Base-by-base conservation (phyloP, 352 stramenopile species). In the Phytophthora pluvialis region DNA sequence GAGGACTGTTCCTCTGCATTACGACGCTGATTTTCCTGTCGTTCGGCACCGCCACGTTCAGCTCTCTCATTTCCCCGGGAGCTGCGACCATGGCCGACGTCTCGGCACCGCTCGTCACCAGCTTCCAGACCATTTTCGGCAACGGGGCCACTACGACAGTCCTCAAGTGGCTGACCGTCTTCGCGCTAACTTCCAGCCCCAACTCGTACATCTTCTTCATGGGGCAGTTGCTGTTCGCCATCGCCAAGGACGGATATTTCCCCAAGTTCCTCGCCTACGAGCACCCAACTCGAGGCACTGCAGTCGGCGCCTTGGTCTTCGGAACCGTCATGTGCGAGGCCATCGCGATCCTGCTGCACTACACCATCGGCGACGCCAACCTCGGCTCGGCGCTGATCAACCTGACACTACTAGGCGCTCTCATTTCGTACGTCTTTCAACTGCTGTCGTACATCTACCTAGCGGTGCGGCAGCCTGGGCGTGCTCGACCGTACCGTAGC, bases 171-270 rank as follows among this genome's bases (percentile, higher is more conserved):
- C 58, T 92, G 8, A 64, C 81, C 2, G 72, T 89, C 56, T 73
- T 90, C 44, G 81, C 74, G 6, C 58, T 92, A 7, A 85, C 85
- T n/a, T 78, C 70, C 3, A 88, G 79, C 45, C 80, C 81, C 39
- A 79, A 92, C 62, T 90, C 83, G 51, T 92, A 87, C 66, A 81
- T 92, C 29, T 92, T 83, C 58, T 90, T 77, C 69, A 92, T 89
- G 83, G 81, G 77, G 0, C 73, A 79, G 6, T 43, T 92, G 53
- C 66, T 92, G 44, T 86, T 75, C 35, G 83, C 83, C 13, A 90
- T 89, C 43, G 80, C 83, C 4, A 78, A 79, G 31, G 83, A 88
- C 45, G 81, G 83, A 18, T 92, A 84, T 40, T 68, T 88, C 42
- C 83, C 83, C 2, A 70, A 73, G 32, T 57, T 87, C 12, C 66